Evolutionary conservation across 495 filamentous ascomycete species (phyloP), one percentile per base, ranked within the genome.

Genomic region (Neurospora sp.): DNA sequence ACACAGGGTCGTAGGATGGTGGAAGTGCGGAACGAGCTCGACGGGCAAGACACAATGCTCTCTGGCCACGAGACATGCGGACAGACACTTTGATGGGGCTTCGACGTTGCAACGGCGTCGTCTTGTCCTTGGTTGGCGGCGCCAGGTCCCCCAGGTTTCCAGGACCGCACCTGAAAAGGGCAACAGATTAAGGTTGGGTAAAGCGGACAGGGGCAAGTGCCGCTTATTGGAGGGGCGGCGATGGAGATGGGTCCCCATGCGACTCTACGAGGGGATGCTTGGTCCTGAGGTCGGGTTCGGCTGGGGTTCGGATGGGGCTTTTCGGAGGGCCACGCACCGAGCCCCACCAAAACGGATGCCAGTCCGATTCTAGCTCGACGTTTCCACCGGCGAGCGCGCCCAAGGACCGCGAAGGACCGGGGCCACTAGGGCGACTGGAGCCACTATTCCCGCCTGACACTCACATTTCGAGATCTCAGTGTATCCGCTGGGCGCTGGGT

Each of bases 141-240:
- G 48, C 48, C 23, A 27, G 20, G 9, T 54, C 2, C 46, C 46
- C 46, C 46, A 62, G 23, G 48, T 62, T 31, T 31, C 54, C 54
- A 35, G 54, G 27, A 18, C 27, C 23, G 54, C 54, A 62, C 54
- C 76, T 10, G 73, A 59, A 69, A 74, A 75, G 48, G 66, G 69
- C 71, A n/a, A n/a, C n/a, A 71, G 76, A 79, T 77, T 76, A 76
- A 78, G 75, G 76, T 76, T 78, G 74, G 59, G 48, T 38, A 46
- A 40, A 31, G 70, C 54, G 14, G 72, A 76, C 79, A 76, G 78
- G 77, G 79, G 72, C 75, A 74, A 78, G 23, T 76, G 73, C 77
- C 75, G 76, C 70, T 76, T 48, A 80, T 80, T 80, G 78, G 78
- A 75, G 77, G 71, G 72, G 16, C 42, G 44, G 54, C 69, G 38